phyloP scores from a whole-genome alignment of 768 basidiomycete genomes.

The Tylopilus intermedius region DNA sequence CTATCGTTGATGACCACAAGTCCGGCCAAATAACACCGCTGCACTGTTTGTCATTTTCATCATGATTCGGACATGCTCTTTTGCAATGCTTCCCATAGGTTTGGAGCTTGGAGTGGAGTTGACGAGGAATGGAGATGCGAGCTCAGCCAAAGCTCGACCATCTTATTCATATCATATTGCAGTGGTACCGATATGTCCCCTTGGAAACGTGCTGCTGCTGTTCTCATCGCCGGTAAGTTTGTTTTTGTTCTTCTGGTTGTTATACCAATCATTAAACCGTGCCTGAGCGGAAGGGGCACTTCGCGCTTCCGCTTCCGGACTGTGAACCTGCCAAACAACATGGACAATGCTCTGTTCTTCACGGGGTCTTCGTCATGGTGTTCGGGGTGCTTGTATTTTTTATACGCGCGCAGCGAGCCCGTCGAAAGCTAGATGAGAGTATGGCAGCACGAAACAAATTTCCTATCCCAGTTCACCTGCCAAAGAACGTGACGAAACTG shows the following conservation, averaged over 20 bases:
- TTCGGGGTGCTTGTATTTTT: slow-evolving; percentile 42
- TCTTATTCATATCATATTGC: slow-evolving; percentile 40
- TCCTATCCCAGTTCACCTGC: slow-evolving; percentile 21
- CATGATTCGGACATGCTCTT: slow-evolving; percentile 58
- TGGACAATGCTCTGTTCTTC: slow-evolving; percentile 67
- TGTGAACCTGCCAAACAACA: slow-evolving; percentile 68
- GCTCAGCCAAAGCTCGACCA: slow-evolving; percentile 42
- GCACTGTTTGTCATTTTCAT: slow-evolving; percentile 64
- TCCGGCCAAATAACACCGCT: slow-evolving; percentile 54
- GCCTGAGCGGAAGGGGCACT: slow-evolving; percentile 59
- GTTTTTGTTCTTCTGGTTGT: neutral
- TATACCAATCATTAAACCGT: neutral
- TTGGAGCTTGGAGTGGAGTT: slow-evolving; percentile 78
- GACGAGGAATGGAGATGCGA: slow-evolving; percentile 74
- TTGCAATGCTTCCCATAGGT: slow-evolving; percentile 70
- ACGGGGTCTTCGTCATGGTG: slow-evolving; percentile 46
- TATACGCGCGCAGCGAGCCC: slow-evolving; percentile 58
- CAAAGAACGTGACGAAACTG: neutral
- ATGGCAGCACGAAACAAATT: slow-evolving; percentile 27
- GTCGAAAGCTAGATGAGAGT: slow-evolving; percentile 58
- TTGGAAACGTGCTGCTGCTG: slow-evolving; percentile 58
- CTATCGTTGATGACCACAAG: slow-evolving; percentile 31
- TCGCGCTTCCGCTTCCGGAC: slow-evolving; percentile 43
- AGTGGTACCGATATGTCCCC: slow-evolving; percentile 21
- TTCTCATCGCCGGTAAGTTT: slow-evolving; percentile 61